Conservation (phyloP, 257 asterid genomes). For the Plantago ovata region DNA sequence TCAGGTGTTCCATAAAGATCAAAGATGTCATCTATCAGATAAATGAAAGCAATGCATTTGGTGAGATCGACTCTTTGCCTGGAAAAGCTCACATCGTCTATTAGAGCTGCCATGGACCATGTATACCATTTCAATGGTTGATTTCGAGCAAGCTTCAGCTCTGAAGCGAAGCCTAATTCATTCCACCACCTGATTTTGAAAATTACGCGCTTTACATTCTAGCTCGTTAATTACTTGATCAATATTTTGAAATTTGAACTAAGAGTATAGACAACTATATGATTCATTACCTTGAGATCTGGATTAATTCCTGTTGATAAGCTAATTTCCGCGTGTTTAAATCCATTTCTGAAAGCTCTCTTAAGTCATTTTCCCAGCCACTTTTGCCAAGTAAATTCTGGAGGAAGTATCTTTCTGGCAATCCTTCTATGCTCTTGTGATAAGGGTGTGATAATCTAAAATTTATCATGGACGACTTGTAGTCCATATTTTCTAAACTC, state of each 20-base stretch:
- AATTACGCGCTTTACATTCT: neutral
- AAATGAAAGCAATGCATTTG: slow-evolving; percentile 22
- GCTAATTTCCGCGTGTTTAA: slow-evolving; percentile 16
- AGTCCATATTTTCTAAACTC: neutral
- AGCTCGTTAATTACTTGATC: neutral
- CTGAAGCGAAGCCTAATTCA: neutral
- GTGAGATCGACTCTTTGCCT: slow-evolving; percentile 15
- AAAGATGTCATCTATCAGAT: slow-evolving; percentile 27
- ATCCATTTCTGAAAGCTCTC: slow-evolving; percentile 32
- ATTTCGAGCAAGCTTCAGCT: slow-evolving; percentile 16
- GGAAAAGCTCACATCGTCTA: slow-evolving; percentile 18
- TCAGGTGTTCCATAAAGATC: slow-evolving; percentile 23
- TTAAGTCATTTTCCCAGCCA: slow-evolving; percentile 30
- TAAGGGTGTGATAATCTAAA: slow-evolving; percentile 36
- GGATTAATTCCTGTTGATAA: slow-evolving; percentile 29
- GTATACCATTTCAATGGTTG: slow-evolving; percentile 23
- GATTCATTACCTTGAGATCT: slow-evolving; percentile 28
- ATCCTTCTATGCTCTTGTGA: slow-evolving; percentile 33
- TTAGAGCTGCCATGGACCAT: slow-evolving; percentile 20
- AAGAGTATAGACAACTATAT: neutral
- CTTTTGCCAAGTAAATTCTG: slow-evolving; percentile 14
- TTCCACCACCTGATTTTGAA: neutral
- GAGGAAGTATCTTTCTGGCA: slow-evolving; percentile 7
- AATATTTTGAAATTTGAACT: neutral
- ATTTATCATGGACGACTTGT: neutral